Conservation (phyloP, 257 asterid genomes). For the Haberlea rhodopensis region DNA sequence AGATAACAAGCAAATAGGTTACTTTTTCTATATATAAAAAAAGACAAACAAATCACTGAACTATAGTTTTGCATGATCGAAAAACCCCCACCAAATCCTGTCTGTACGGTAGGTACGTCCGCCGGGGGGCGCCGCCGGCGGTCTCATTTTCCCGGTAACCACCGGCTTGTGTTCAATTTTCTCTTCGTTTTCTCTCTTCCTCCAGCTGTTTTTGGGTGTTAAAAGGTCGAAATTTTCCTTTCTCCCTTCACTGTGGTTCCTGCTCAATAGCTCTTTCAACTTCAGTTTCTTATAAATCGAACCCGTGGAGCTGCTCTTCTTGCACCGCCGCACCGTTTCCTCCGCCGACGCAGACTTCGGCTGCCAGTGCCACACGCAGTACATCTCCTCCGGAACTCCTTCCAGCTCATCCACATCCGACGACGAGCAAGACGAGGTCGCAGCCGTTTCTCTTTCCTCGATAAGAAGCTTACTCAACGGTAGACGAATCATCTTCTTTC, state of each 20-base stretch:
- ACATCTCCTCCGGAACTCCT: conserved; percentile 25
- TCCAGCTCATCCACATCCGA: conserved; percentile 22
- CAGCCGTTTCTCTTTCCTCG: background rate
- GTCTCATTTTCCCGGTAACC: conserved; percentile 18
- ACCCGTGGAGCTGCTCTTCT: conserved; percentile 28
- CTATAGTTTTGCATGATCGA: too few relatives aligned
- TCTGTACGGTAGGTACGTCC: conserved; percentile 28
- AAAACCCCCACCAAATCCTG: conserved; percentile 35
- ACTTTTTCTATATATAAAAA: too few relatives aligned
- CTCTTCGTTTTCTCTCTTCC: conserved; percentile 19
- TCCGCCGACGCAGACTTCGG: conserved; percentile 12
- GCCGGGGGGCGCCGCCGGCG: conserved; percentile 17
- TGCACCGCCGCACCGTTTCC: background rate
- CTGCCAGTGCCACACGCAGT: conserved; percentile 37
- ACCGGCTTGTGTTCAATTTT: conserved; percentile 13
- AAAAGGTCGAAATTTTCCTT: background rate
- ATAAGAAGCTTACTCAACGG: background rate
- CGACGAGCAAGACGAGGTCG: background rate
- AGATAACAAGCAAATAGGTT: too few relatives aligned
- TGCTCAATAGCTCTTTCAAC: conserved; percentile 17
- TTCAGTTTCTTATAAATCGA: conserved; percentile 15
- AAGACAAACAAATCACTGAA: too few relatives aligned
- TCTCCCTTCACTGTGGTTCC: conserved; percentile 18
- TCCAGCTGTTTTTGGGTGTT: conserved; percentile 6
- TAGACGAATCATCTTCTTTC: background rate